Base-by-base conservation (phyloP, 2,329 filamentous ascomycete genomes). In the Sordariomycetes sp. region DNA sequence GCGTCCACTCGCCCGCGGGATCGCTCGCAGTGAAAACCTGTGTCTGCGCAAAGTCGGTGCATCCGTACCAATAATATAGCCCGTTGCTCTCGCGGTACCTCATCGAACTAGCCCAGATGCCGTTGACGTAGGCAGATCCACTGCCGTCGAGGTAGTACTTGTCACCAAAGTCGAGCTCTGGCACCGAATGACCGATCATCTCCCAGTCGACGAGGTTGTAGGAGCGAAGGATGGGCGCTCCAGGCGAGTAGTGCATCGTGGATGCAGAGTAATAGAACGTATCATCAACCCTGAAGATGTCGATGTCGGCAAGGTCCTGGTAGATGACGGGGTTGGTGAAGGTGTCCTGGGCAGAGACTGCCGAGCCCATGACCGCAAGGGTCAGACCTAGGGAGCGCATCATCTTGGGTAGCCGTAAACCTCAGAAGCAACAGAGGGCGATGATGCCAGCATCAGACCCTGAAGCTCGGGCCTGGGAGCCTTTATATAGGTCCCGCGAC, bases 201-300 rank as follows among this genome's bases (percentile, higher is more conserved):
- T 69, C 59, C 67, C 67, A 71, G 40, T 69, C 70, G 23, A 68
- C 61, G 0, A 78, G 60, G 44, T 77, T 70, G 34, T 65, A 64
- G 0, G 72, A 76, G 17, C 61, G 59, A 1, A 77, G 54, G 3
- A 78, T 57, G 0, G 73, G 71, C 0, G 72, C 72, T 7, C 71
- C 72, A 1, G 73, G 64, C 8, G 66, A 71, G 45, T 68, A 75
- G 33, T 70, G 66, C 44, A 76, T 70, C 5, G 61, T 72, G 2
- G 71, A 75, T 1, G 72, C 34, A 20, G 34, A 25, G 8, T 21
- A 21, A 21, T 36, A 36, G 29, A 63, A 76, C 21, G 48, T 70
- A 3, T 61, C 59, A 41, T 69, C 58, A 6, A 59, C 58, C 1
- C 70, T 60, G 8, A 68, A 61, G 25, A 76, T 57, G 40, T 76